Base-by-base conservation (phyloP, 306 rosid species). In the Sechiopsis laciniata region DNA sequence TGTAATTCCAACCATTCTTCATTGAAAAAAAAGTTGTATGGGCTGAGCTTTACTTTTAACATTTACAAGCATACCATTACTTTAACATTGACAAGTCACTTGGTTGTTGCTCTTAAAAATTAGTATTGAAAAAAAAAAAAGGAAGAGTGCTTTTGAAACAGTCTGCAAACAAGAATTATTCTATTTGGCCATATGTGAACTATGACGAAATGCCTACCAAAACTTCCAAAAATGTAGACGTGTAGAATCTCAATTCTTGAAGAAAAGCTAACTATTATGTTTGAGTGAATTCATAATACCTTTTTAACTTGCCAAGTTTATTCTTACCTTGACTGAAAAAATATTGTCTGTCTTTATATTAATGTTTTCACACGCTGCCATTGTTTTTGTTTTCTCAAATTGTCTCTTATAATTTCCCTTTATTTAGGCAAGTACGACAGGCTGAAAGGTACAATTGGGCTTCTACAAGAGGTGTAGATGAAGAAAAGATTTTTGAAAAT, bases 391-490 rank as follows among this genome's bases (percentile, higher is more conserved):
- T 51, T 51, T 51, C 55, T 51, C 68, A 22, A 21, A 55, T 29
- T 79, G 57, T 69, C 66, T 62, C 62, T 10, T 62, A 69, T 51
- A 21, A 20, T 71, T 57, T 63, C 69, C 60, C 70, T 22, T 70
- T 40, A 66, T 81, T 75, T 74, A 91, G 97, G 96, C 84, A 75
- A 81, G 96, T 91, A 48, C 80, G 85, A 57, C 82, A 80, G 61
- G 96, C 94, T 7, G 97, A 91, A 80, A 84, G 94, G 58, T 91
- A 82, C 63, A 85, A 68, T 24, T 91, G 96, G 97, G 96, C 91
- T 51, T 96, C 97, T 16, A 89, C 97, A 55, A 86, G 97, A 76
- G 97, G 97, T 4, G 97, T 89, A 77, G 89, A 91, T 84, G 97
- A 91, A 80, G 96, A 89, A 84, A 52, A 62, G 26, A 92, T 87